Conservation (phyloP, 116 monocot species). For the Phalaenopsis hybrid region DNA sequence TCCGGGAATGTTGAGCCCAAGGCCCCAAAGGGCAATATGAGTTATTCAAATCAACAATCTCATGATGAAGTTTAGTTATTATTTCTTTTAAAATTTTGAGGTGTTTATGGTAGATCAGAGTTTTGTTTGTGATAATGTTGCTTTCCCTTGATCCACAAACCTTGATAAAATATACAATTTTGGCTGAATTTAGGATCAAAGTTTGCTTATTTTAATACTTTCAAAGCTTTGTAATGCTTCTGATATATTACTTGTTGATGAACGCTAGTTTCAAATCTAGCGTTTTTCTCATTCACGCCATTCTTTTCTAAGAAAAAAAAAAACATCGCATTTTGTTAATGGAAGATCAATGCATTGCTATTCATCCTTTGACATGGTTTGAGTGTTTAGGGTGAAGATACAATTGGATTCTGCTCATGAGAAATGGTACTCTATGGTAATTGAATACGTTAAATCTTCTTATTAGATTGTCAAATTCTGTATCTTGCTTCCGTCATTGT, state of each 20-base stretch:
- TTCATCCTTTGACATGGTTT: neutral
- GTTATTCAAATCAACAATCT: too few species aligned
- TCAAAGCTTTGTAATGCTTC: neutral
- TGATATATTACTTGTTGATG: neutral
- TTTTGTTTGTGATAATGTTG: constrained; percentile 2
- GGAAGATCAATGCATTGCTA: neutral
- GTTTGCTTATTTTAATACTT: neutral
- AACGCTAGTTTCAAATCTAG: neutral
- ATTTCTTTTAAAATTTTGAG: neutral
- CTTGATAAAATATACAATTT: neutral
- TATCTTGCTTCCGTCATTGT: neutral
- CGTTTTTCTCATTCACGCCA: neutral
- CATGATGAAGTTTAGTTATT: neutral
- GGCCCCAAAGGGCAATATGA: too few species aligned
- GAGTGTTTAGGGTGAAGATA: neutral
- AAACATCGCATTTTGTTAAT: neutral
- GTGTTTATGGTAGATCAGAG: neutral
- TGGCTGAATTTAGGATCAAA: neutral
- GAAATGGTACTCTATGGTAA: neutral
- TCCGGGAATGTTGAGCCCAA: too few species aligned
- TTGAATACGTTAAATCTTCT: neutral
- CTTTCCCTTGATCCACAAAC: neutral
- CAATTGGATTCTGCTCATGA: neutral
- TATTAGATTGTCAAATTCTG: neutral
- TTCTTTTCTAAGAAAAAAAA: neutral